These are phyloP conservation scores for Trametes cingulata DNA, from an alignment of 768 basidiomycete species.

Conservation along the genomic window DNA sequence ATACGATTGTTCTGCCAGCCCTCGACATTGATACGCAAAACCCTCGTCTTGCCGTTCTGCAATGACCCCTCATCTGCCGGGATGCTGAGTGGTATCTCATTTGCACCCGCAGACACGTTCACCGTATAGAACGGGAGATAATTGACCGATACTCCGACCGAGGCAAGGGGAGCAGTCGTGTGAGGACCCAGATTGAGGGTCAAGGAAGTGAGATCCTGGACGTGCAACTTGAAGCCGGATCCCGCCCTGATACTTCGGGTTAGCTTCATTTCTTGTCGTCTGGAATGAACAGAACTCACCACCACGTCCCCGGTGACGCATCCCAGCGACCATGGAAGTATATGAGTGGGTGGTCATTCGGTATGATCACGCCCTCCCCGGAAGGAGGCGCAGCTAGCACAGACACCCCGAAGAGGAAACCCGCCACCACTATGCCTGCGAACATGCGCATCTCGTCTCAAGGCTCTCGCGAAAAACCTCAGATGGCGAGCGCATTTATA, in stretches of 20 bases:
- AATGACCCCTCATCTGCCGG: not conserved
- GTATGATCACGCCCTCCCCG: constrained; percentile 24
- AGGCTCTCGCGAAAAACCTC: not conserved
- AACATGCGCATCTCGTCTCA: not conserved
- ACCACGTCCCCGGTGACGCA: constrained; percentile 53
- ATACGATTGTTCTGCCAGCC: constrained; percentile 64
- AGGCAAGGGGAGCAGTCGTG: constrained; percentile 48
- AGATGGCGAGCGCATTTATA: not conserved
- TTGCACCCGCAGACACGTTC: constrained; percentile 49
- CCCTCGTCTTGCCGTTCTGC: constrained; percentile 19
- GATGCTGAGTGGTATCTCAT: constrained; percentile 41
- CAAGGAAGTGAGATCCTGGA: constrained; percentile 43
- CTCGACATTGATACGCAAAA: constrained; percentile 51
- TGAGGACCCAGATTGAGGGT: constrained; percentile 48
- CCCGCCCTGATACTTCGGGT: constrained; percentile 43
- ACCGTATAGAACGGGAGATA: constrained; percentile 47
- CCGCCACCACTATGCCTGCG: not conserved
- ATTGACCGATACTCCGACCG: constrained; percentile 51
- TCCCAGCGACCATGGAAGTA: constrained; percentile 58
- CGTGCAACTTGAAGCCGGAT: constrained; percentile 54
- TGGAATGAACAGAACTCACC: constrained; percentile 36
- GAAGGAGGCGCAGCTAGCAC: not conserved
- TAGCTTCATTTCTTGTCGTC: not conserved
- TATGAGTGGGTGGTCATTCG: constrained; percentile 44
- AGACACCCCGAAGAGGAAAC: not conserved